Evolutionary conservation across 805 yeast genomes (phyloP).

Genomic region (Schwanniomyces yamadae): DNA sequence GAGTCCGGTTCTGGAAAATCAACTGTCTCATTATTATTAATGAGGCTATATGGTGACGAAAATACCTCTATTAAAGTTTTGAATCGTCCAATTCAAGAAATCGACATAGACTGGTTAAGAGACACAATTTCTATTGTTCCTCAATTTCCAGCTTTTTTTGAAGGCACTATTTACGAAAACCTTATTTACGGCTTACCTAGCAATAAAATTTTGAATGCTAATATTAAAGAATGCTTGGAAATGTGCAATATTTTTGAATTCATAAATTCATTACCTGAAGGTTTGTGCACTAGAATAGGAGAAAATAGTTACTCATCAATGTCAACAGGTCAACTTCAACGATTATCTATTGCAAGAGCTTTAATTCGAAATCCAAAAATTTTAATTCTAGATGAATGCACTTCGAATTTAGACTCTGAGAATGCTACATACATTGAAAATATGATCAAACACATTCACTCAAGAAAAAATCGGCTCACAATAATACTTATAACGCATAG

Average conservation of each 20-base stretch:
- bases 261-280: conserved; percentile 52
- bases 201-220: conserved; percentile 17
- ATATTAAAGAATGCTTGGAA: conserved; percentile 40
- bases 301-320: conserved; percentile 42
- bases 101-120: conserved; percentile 52
- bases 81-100: conserved; percentile 44
- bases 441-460: conserved; percentile 41
- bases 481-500: conserved; percentile 74
- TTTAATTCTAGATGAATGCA: conserved; percentile 83
- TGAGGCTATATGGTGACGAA: conserved; percentile 49
- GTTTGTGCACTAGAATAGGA: conserved; percentile 57
- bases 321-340: conserved; percentile 91
- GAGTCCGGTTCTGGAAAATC: conserved; percentile 93
- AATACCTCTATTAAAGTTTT: conserved; percentile 44
- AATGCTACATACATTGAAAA: conserved; percentile 52
- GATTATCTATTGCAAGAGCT: conserved; percentile 83
- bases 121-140: conserved; percentile 64
- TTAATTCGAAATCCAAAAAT: conserved; percentile 62
- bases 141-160: conserved; percentile 70
- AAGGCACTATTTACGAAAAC: conserved; percentile 73
- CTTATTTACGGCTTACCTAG: conserved; percentile 55
- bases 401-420: conserved; percentile 78
- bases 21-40: conserved; percentile 59
- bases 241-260: conserved; percentile 54
- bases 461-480: conserved; percentile 26